phyloP scores from a whole-genome alignment of 768 basidiomycete species.

The Ramaria sp. region DNA sequence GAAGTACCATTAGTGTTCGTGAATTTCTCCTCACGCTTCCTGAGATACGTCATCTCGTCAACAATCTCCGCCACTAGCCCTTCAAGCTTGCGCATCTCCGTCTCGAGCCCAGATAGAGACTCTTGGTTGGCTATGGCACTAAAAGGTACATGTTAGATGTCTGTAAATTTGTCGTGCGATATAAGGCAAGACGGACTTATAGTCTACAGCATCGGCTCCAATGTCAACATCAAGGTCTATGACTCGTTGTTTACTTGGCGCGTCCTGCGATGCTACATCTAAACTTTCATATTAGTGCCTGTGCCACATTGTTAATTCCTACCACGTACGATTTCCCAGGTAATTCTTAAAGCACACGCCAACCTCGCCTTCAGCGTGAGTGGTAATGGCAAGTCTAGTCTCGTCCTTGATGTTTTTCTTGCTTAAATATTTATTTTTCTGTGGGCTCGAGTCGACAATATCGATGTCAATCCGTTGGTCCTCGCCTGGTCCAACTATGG shows the following conservation, averaged over 20 bases:
- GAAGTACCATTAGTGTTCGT: constrained; percentile 75
- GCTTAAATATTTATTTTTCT: constrained; percentile 81
- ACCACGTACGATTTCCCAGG: constrained; percentile 54
- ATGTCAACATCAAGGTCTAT: constrained; percentile 96
- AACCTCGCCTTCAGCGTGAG: constrained; percentile 87
- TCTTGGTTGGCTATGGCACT: constrained; percentile 99
- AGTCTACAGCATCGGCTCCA: constrained; percentile 96
- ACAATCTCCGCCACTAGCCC: constrained; percentile 89
- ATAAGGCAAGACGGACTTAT: constrained; percentile 61
- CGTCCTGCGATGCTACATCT: constrained; percentile 40
- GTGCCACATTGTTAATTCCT: neutral
- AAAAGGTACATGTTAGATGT: neutral
- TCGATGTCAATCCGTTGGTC: constrained; percentile 88
- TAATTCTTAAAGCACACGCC: constrained; percentile 92
- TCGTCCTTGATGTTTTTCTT: constrained; percentile 86
- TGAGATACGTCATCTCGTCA: constrained; percentile 88
- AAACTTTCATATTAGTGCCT: neutral
- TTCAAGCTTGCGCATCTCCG: constrained; percentile 97
- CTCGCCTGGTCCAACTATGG: constrained; percentile 70
- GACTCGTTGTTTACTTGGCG: constrained; percentile 45
- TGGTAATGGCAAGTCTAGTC: constrained; percentile 86
- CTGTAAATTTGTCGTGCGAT: neutral
- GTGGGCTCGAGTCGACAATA: constrained; percentile 79
- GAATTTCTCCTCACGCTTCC: constrained; percentile 82
- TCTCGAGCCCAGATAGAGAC: constrained; percentile 88